These are phyloP conservation scores for Candida quercuum DNA, from an alignment of 805 yeast genomes.

Conservation along the genomic window DNA sequence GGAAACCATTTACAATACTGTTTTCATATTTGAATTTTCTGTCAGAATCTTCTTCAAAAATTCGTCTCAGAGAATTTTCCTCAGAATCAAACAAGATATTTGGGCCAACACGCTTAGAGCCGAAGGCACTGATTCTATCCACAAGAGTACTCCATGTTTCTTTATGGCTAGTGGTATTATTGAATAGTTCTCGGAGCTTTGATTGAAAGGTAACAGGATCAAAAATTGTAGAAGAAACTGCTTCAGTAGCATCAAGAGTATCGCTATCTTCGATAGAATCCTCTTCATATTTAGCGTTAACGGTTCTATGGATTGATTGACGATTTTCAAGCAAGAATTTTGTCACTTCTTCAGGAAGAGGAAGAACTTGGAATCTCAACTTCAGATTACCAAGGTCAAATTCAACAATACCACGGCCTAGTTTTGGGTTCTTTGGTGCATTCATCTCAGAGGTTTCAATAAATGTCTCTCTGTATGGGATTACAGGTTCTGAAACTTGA, in stretches of 20 bases:
- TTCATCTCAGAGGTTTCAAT: slow-evolving; percentile 45
- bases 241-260: slow-evolving; percentile 17
- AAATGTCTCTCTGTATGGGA: slow-evolving; percentile 89
- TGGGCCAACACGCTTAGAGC: slow-evolving; percentile 72
- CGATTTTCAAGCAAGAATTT: slow-evolving; percentile 45
- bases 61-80: slow-evolving; percentile 28
- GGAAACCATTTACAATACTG: slow-evolving; percentile 76
- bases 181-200: slow-evolving; percentile 27
- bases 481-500: slow-evolving; percentile 83
- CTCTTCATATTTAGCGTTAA: slow-evolving; percentile 15
- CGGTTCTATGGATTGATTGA: slow-evolving; percentile 34
- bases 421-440: slow-evolving; percentile 37
- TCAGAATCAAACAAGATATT: slow-evolving; percentile 62
- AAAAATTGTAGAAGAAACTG: slow-evolving; percentile 16
- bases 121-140: slow-evolving; percentile 56
- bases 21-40: slow-evolving; percentile 43
- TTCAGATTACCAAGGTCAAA: slow-evolving; percentile 45
- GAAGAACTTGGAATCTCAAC: slow-evolving; percentile 39
- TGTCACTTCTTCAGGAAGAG: slow-evolving; percentile 49
- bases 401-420: slow-evolving; percentile 46
- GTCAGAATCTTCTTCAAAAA: slow-evolving; percentile 17
- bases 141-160: slow-evolving; percentile 26
- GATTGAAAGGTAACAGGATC: slow-evolving; percentile 27
- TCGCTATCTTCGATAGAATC: slow-evolving; percentile 6
- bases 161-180: slow-evolving; percentile 20